Percentiles rank a stretch among this genome's conserved stretches.
These are phyloP conservation scores for Linum usitatissimum DNA, from an alignment of 345 rosid species.

Conservation along the genomic window DNA sequence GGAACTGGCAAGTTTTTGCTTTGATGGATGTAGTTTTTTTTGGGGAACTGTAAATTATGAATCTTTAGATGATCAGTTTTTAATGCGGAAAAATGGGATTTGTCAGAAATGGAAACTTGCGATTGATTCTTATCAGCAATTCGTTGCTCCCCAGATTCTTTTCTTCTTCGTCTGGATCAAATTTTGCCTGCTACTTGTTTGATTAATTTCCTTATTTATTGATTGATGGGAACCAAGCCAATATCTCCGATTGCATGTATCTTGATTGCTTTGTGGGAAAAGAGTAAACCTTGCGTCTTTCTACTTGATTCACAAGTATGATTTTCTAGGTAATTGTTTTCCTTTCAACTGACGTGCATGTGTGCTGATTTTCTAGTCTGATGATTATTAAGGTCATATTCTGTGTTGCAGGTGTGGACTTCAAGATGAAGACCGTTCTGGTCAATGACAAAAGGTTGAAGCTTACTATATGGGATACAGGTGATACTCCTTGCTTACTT, in stretches of 20 bases:
- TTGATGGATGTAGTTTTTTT: too few relatives aligned
- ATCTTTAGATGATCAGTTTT: background rate
- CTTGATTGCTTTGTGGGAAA: too few relatives aligned
- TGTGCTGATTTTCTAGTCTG: background rate
- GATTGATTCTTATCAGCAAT: background rate
- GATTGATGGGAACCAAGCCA: background rate
- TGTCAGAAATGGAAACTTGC: background rate
- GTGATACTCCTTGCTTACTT: conserved; percentile 20
- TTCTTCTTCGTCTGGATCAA: background rate
- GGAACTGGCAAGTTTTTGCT: background rate
- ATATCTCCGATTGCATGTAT: background rate
- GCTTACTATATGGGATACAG: conserved; percentile 97
- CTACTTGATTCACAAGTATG: too few relatives aligned
- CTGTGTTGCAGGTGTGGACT: conserved; percentile 69
- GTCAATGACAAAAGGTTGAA: conserved; percentile 70
- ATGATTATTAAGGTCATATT: background rate
- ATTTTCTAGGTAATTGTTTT: too few relatives aligned
- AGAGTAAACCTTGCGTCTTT: too few relatives aligned
- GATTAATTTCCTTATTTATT: background rate
- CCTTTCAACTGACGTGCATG: too few relatives aligned
- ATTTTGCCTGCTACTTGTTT: background rate
- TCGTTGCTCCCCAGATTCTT: background rate
- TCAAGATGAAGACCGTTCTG: conserved; percentile 65
- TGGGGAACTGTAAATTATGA: background rate
- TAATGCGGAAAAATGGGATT: background rate